Base-by-base conservation (phyloP, 805 yeast species). In the Komagataella populi region DNA sequence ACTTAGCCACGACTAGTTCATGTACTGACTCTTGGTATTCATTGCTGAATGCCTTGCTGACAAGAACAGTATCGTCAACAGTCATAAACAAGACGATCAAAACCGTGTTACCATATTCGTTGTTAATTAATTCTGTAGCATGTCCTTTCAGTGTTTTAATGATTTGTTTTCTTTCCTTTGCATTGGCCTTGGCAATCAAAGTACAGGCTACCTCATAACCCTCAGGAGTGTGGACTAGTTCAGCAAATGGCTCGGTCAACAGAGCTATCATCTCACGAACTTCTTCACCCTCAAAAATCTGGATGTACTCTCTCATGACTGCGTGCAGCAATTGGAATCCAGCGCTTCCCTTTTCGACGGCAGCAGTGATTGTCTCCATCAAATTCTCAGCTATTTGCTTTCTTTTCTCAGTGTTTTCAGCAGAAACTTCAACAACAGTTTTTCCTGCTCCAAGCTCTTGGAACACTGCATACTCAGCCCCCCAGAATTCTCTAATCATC, bases 241-340 rank as follows among this genome's bases (percentile, higher is more conserved):
- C 97, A 17, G 96, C 96, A 64, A 88, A 75, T 64, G 89, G 96
- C 62, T 90, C 97, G 50, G 81, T 77, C 55, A 91, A 70, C 47
- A 88, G 70, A 55, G 89, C 96, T 57, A 89, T 79, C 61, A 91
- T 82, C 51, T 87, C 96, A 58, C 84, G 75, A 53, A 82, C 77
- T 65, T 87, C 91, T 46, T 76, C 74, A 48, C 76, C 80, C 54
- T 80, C 80, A 55, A 88, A 80, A 54, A 88, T 83, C 55, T 81
- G 77, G 48, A 81, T 77, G 61, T 85, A 88, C 65, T 91, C 96
- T 63, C 76, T 83, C 96, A 91, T 88, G 50, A 95, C 96, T 44
- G 96, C 96, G 66, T 91, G 98, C 64, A 91, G 77, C 57, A 91
- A 84, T 65, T 89, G 95, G 76, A 91, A 91, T 45, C 98, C 98